Conservation (phyloP, 2,329 filamentous ascomycete species). For the Neospermospora avenae region DNA sequence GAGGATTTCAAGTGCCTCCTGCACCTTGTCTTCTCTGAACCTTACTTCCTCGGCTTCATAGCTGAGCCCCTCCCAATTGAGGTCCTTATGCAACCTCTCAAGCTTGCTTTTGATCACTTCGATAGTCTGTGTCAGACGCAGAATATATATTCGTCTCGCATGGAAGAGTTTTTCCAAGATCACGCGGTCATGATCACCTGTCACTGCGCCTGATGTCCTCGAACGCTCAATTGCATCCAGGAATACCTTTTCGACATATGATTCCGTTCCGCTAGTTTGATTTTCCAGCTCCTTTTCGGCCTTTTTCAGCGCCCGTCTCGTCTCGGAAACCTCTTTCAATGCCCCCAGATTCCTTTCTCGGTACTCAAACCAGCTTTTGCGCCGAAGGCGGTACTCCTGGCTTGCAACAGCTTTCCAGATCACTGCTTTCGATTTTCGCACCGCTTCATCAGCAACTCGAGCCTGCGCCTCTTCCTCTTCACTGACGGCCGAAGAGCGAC, state of each 20-base stretch:
- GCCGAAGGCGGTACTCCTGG: constrained; percentile 12
- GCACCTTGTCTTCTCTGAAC: constrained; percentile 9
- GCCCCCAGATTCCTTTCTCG: constrained; percentile 3
- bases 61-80: constrained; percentile 9
- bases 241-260: constrained; percentile 13
- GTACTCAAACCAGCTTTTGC: constrained; percentile 15
- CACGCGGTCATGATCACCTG: constrained; percentile 13
- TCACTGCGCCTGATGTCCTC: constrained; percentile 1
- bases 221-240: constrained; percentile 17
- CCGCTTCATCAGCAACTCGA: background rate
- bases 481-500: background rate
- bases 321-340: background rate
- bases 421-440: constrained; percentile 1
- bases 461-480: constrained; percentile 3
- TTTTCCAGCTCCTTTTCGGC: constrained; percentile 12
- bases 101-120: constrained; percentile 6
- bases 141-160: constrained; percentile 12
- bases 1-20: constrained; percentile 23
- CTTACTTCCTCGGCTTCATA: constrained; percentile 22
- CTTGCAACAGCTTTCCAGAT: constrained; percentile 13
- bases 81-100: constrained; percentile 3
- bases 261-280: constrained; percentile 11
- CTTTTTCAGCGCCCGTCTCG: constrained; percentile 1
- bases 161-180: constrained; percentile 14
- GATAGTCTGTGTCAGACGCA: background rate